Evolutionary conservation across 148 eudicot genomes (phyloP).

Genomic region (Gaultheria prostrata): DNA sequence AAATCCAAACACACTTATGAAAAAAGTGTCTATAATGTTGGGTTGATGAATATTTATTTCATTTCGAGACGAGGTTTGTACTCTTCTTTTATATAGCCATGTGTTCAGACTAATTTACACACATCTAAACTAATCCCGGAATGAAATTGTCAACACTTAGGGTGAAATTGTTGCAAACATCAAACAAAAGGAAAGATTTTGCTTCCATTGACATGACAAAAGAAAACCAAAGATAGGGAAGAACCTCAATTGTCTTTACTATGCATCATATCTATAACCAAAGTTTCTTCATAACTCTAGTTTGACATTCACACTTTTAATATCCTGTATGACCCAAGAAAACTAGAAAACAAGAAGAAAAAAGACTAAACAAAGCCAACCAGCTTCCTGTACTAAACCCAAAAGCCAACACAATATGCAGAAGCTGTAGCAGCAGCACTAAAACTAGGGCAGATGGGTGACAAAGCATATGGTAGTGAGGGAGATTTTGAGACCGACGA

Average conservation of each 20-base stretch:
- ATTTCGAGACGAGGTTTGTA: not conserved
- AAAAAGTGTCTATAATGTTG: not conserved
- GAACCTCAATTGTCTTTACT: not conserved
- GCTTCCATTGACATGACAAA: constrained; percentile 32
- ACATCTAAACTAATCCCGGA: not conserved
- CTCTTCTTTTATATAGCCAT: too few species aligned
- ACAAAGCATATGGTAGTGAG: not conserved
- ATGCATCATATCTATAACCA: constrained; percentile 23
- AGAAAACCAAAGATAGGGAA: not conserved
- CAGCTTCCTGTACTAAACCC: constrained; percentile 19
- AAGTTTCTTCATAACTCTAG: constrained; percentile 16
- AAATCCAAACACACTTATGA: not conserved
- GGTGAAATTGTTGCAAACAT: not conserved
- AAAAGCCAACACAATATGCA: constrained; percentile 13
- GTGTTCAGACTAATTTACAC: not conserved
- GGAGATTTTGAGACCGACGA: not conserved
- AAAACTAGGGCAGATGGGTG: constrained; percentile 8
- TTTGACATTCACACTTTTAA: constrained; percentile 36
- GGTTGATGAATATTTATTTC: not conserved
- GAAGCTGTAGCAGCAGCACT: not conserved
- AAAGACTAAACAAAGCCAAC: constrained; percentile 6
- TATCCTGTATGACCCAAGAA: constrained; percentile 32
- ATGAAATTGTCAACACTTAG: not conserved
- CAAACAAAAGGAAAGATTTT: constrained; percentile 8
- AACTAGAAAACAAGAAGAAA: not conserved